These are phyloP conservation scores for Salix exigua DNA, from an alignment of 345 rosid species.

Conservation along the genomic window DNA sequence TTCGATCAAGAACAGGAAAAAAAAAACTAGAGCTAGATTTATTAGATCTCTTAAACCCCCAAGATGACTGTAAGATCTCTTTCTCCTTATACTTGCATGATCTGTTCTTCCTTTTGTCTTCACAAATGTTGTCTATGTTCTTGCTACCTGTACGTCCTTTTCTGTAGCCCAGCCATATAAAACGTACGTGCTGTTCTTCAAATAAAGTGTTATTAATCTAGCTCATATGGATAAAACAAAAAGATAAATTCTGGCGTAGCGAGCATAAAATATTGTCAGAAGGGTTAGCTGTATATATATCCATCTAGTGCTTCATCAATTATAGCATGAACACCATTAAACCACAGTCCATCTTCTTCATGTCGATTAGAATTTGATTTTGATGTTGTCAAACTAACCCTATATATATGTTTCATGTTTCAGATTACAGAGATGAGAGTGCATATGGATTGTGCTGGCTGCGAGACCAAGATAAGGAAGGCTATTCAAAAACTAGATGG, in stretches of 20 bases:
- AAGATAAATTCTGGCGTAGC: neutral
- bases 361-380: neutral
- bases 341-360: neutral
- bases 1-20: neutral
- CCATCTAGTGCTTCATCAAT: neutral
- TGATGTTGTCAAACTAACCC: neutral
- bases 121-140: neutral
- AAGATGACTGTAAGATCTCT: slow-evolving; percentile 6
- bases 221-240: neutral
- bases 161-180: neutral
- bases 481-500: slow-evolving; percentile 62
- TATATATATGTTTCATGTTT: neutral
- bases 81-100: neutral
- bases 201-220: neutral
- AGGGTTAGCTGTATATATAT: neutral
- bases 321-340: neutral
- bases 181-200: neutral
- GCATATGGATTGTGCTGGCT: slow-evolving; percentile 70
- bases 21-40: neutral
- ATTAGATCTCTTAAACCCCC: neutral
- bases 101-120: neutral
- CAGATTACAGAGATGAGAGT: slow-evolving; percentile 69
- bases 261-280: neutral
- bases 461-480: slow-evolving; percentile 54
- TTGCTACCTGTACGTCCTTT: neutral